phyloP scores from a whole-genome alignment of 768 basidiomycete species.

The Hirschioporus abietinus region DNA sequence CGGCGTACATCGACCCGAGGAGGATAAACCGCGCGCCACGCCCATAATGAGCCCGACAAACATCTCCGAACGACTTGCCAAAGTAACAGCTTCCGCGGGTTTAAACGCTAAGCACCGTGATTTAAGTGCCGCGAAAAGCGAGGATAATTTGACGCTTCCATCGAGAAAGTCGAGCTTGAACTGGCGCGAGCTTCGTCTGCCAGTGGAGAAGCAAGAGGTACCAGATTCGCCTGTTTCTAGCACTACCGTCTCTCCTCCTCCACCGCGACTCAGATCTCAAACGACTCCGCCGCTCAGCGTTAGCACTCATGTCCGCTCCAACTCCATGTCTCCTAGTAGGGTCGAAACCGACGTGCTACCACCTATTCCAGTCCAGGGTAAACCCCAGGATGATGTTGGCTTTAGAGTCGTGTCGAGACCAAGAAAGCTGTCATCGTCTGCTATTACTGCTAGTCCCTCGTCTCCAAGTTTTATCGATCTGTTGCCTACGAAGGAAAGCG shows the following conservation, averaged over 20 bases:
- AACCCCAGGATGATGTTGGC: slow-evolving; percentile 1
- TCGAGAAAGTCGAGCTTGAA: neutral
- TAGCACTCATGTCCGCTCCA: neutral
- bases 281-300: neutral
- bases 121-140: neutral
- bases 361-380: slow-evolving; percentile 4
- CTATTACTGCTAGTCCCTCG: slow-evolving; percentile 22
- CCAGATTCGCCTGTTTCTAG: neutral
- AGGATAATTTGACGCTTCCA: neutral
- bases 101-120: neutral
- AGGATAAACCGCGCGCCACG: neutral
- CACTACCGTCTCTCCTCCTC: neutral
- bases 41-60: slow-evolving; percentile 10
- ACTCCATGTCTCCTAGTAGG: neutral
- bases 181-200: neutral
- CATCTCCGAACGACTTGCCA: slow-evolving; percentile 2
- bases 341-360: neutral
- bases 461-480: slow-evolving; percentile 12
- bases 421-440: slow-evolving; percentile 15
- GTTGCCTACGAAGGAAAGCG: slow-evolving; percentile 19
- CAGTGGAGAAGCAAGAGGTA: neutral
- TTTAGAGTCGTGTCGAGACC: slow-evolving; percentile 4
- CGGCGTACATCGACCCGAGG: neutral
- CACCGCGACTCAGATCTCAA: neutral
- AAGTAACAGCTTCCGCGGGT: neutral